Base-by-base conservation (phyloP, 1,284 basidiomycete genomes). In the Hypsizygus ulmarius region DNA sequence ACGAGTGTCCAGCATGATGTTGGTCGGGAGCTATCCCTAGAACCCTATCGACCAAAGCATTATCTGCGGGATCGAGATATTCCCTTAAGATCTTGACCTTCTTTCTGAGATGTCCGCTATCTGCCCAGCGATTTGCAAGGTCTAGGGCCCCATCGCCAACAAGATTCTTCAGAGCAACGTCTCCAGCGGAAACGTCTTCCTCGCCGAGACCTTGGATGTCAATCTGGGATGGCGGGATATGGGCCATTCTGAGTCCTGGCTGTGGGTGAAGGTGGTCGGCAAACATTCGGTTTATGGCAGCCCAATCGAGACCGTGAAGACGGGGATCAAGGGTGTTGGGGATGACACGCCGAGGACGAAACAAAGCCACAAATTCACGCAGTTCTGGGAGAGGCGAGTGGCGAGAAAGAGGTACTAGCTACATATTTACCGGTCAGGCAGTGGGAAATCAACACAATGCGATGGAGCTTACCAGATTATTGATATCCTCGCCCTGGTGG, bases 341-440 rank as follows among this genome's bases (percentile, higher is more conserved):
- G 1, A 90, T 78, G 1, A 96, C 66, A 1, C 77, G 71, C 15
- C 68, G 73, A 0, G 93, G 93, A 16, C 77, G 77, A 66, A 97
- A 96, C 8, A 93, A 70, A 0, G 77, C 68, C 10, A 95, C 90
- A 42, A 97, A 87, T 2, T 72, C 68, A 52, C 83, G 82, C 1
- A 97, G 75, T 61, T 97, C 94, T 0, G 90, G 88, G 0, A 95
- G 75, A 0, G 88, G 76, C 0, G 92, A 94, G 60, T 97, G 94
- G 0, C 94, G 81, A 3, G 84, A 82, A 1, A 96, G 71, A 0
- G 93, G 90, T 0, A 91, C 84, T 3, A 90, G 75, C 92, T 94
- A 57, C 3, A 27, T 14, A 8, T 39, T 18, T 33, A 32, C 43
- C 39, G 32, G 18, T 36, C 39, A 45, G 39, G 8, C 11, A 45